phyloP scores from a whole-genome alignment of 1,284 basidiomycete genomes.

The Pholiota adiposa region DNA sequence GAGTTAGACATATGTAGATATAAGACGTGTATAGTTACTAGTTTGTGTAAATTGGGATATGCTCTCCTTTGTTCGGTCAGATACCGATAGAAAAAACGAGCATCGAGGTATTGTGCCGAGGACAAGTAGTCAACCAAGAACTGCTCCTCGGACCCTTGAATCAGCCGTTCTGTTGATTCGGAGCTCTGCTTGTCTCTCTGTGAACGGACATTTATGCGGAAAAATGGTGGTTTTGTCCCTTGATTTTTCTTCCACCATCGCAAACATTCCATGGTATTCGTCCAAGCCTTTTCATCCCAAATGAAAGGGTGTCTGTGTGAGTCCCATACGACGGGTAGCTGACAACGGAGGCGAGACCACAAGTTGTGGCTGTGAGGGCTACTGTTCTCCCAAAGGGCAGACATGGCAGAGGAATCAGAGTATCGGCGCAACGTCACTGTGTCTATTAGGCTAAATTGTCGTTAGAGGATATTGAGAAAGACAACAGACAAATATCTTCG shows the following conservation, averaged over 20 bases:
- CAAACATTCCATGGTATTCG: neutral
- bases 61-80: neutral
- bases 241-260: neutral
- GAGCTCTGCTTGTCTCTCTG: neutral
- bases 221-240: neutral
- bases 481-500: neutral
- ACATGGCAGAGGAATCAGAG: neutral
- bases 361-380: conserved; percentile 24
- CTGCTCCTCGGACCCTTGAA: neutral
- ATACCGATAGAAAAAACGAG: neutral
- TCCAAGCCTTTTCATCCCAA: neutral
- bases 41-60: neutral
- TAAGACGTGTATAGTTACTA: neutral
- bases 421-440: neutral
- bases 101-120: neutral
- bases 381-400: neutral
- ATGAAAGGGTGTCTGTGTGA: neutral
- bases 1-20: neutral
- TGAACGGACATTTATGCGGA: neutral
- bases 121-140: neutral
- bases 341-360: neutral
- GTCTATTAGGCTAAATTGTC: neutral
- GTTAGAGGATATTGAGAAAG: neutral
- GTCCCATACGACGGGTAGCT: neutral
- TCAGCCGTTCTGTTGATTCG: no score